phyloP scores from a whole-genome alignment of 179 eudicot species.

The Spinacia oleracea region DNA sequence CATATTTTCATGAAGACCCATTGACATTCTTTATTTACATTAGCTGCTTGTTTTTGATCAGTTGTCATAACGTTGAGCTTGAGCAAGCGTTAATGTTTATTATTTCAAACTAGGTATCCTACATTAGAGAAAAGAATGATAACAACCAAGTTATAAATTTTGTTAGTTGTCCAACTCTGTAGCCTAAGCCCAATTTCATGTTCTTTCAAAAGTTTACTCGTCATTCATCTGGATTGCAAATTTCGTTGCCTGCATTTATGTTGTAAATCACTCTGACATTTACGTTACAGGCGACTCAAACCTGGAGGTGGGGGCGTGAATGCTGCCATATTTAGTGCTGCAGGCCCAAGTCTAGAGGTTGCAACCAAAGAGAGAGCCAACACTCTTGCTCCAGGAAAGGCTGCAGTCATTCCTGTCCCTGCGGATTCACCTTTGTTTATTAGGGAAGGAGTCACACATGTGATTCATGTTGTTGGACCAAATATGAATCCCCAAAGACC shows the following conservation, averaged over 20 bases:
- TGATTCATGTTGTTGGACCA: conserved; percentile 98
- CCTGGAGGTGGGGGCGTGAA: conserved; percentile 99
- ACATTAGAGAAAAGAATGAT: no score
- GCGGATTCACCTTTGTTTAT: conserved; percentile 66
- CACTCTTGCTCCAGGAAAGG: conserved; percentile 71
- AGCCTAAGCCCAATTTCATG: background rate
- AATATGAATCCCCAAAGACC: conserved; percentile 95
- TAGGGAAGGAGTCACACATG: conserved; percentile 89
- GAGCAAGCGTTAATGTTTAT: background rate
- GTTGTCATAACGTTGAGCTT: background rate
- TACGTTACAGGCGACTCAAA: conserved; percentile 68
- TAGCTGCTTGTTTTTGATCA: background rate
- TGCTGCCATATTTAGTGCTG: conserved; percentile 85
- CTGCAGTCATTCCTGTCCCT: conserved; percentile 73
- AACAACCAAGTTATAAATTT: background rate
- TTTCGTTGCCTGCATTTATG: background rate
- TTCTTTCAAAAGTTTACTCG: background rate
- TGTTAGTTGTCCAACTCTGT: background rate
- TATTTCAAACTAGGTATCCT: background rate
- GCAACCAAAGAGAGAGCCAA: conserved; percentile 78
- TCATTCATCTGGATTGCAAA: background rate
- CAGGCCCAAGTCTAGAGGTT: conserved; percentile 68
- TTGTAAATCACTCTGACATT: conserved; percentile 5
- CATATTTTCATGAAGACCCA: background rate
- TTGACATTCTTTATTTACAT: background rate